phyloP scores from a whole-genome alignment of 768 basidiomycete genomes.

The Thelephora aurantiotincta region DNA sequence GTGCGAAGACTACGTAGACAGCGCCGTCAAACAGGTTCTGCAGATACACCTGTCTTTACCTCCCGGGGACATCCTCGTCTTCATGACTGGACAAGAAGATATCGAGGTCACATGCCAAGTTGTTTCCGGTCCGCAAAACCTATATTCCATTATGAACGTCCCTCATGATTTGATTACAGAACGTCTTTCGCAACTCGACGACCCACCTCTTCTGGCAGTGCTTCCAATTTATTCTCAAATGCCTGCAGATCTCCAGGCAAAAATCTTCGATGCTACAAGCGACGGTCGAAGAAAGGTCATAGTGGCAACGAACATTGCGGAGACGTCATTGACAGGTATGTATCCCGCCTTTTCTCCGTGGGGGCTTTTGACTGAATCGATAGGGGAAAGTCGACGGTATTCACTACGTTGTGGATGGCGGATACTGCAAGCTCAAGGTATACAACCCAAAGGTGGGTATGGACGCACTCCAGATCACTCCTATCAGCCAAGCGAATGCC shows the following conservation, averaged over 20 bases:
- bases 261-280: conserved; percentile 88
- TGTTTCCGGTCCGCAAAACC: conserved; percentile 48
- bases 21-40: conserved; percentile 93
- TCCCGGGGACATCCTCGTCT: conserved; percentile 89
- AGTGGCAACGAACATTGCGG: conserved; percentile 97
- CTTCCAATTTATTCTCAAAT: conserved; percentile 98
- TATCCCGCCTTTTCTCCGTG: not conserved
- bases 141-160: not conserved
- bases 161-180: conserved; percentile 32
- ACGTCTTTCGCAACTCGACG: conserved; percentile 83
- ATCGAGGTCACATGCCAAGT: conserved; percentile 97
- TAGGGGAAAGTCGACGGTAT: conserved; percentile 76
- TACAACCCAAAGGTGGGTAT: conserved; percentile 99
- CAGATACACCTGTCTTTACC: conserved; percentile 93
- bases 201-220: conserved; percentile 77
- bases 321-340: conserved; percentile 87
- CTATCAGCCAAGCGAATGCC: conserved; percentile 97
- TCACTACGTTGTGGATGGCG: conserved; percentile 90
- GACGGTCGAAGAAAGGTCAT: conserved; percentile 96
- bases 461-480: conserved; percentile 98
- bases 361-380: conserved; percentile 3
- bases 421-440: conserved; percentile 95
- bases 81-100: conserved; percentile 99
- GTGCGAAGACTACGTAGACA: conserved; percentile 98
- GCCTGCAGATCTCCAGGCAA: conserved; percentile 97